These are phyloP conservation scores for Citrus inodora DNA, from an alignment of 345 rosid genomes.

Conservation along the genomic window DNA sequence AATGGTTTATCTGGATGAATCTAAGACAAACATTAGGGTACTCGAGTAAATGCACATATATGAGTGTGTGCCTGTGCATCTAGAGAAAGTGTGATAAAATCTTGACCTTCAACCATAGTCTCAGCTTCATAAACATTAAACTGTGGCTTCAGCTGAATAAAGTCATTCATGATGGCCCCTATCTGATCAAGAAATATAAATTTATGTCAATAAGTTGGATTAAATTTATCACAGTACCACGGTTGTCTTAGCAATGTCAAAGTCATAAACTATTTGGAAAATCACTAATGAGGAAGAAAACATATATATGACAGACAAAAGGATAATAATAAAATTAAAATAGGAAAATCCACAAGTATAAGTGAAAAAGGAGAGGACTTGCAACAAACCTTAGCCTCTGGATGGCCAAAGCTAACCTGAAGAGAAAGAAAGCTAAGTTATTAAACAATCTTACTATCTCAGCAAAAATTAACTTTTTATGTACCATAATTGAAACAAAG, in stretches of 20 bases:
- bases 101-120: slow-evolving; percentile 91
- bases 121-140: slow-evolving; percentile 82
- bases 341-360: neutral
- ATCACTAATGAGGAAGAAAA: neutral
- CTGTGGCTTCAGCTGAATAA: slow-evolving; percentile 80
- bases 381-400: slow-evolving; percentile 82
- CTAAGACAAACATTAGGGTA: no score
- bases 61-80: no score
- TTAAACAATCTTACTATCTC: neutral
- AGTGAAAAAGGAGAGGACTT: slow-evolving; percentile 7
- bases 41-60: no score
- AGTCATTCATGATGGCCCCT: slow-evolving; percentile 92
- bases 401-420: slow-evolving; percentile 87
- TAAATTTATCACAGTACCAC: neutral
- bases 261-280: neutral
- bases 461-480: neutral
- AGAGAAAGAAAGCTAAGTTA: slow-evolving; percentile 21
- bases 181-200: slow-evolving; percentile 44
- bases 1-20: no score
- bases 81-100: neutral
- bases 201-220: slow-evolving; percentile 10
- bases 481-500: neutral
- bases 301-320: neutral
- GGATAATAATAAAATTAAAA: neutral
- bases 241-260: neutral